Evolutionary conservation across 31 red algal species (phyloP), one percentile per base, ranked within the genome.

Genomic region (Odonthalia washingtoniensis): DNA sequence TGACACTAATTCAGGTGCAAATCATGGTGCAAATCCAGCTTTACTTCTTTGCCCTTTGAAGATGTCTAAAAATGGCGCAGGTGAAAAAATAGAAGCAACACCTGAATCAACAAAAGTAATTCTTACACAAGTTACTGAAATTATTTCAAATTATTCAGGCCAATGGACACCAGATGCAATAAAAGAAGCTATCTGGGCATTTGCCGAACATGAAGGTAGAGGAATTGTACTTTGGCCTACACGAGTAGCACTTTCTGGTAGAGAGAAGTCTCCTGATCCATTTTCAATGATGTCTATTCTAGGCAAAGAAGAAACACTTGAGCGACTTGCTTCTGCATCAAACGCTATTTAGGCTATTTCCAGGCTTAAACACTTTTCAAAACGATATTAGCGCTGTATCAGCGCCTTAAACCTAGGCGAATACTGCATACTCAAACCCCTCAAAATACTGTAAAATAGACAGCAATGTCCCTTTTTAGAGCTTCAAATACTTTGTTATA

Each of bases 291-390:
- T 35, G 30, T 67, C 27, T 67, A 67, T 67, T 67, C 33, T 67
- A 67, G 64, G 64, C 27, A 67, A 67, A 35, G 33, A 30, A 30
- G 64, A 67, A 67, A 67, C 64, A 67, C 27, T 67, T 67, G 64
- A 44, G 42, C 42, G 42, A 44, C 42, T 44, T 44, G 42, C 42
- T 44, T 44, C 42, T 44, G 42, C 42, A 44, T 44, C 42, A 44
- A 44, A 44, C 42, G 42, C 42, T 44, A 44, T 44, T 44, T 44
- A 44, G 42, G 42, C 42, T 44, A 44, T 44, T 44, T 44, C 42
- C 42, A 44, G 42, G 42, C 42, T 44, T 44, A 44, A 44, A 44
- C 42, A 44, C 42, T 44, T 44, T 44, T 44, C 42, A 44, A 44
- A 44, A 44, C 42, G 42, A 44, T 44, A 44, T 44, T 44, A 44